Conservation (phyloP, 129 eudicot genomes). For the Dittrichia graveolens region DNA sequence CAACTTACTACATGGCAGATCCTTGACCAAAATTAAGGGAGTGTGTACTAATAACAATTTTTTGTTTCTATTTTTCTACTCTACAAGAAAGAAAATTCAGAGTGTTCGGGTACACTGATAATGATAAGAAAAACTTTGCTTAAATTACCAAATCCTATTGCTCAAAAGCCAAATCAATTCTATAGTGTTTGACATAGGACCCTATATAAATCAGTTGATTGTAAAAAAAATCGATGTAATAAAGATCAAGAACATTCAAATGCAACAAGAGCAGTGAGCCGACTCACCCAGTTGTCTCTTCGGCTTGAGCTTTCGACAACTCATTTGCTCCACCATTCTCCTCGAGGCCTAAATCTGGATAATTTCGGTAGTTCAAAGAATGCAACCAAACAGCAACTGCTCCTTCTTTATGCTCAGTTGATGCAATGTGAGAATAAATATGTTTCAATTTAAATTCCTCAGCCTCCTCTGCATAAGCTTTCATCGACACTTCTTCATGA, state of each 20-base stretch:
- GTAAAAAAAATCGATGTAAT: background rate
- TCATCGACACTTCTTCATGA: slow-evolving; percentile 89
- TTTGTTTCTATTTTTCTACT: too few species aligned
- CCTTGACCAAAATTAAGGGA: too few species aligned
- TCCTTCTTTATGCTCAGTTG: slow-evolving; percentile 86
- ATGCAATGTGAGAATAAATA: slow-evolving; percentile 83
- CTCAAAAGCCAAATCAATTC: too few species aligned
- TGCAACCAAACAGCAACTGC: slow-evolving; percentile 80
- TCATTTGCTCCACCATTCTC: slow-evolving; percentile 22
- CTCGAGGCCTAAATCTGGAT: slow-evolving; percentile 52
- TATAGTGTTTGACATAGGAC: too few species aligned
- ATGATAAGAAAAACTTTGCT: too few species aligned
- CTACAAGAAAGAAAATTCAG: too few species aligned
- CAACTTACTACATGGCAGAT: too few species aligned
- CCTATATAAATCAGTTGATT: background rate
- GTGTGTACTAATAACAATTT: too few species aligned
- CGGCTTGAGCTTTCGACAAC: slow-evolving; percentile 3
- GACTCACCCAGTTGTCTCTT: slow-evolving; percentile 37
- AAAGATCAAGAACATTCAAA: background rate
- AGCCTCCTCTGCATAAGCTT: slow-evolving; percentile 68
- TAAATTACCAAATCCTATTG: background rate
- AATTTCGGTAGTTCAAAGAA: slow-evolving; percentile 75
- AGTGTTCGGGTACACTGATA: too few species aligned
- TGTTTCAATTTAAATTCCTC: slow-evolving; percentile 80
- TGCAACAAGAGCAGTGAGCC: background rate